Evolutionary conservation across 2,329 filamentous ascomycete genomes (phyloP).

Genomic region (Plectosphaerella sp.): DNA sequence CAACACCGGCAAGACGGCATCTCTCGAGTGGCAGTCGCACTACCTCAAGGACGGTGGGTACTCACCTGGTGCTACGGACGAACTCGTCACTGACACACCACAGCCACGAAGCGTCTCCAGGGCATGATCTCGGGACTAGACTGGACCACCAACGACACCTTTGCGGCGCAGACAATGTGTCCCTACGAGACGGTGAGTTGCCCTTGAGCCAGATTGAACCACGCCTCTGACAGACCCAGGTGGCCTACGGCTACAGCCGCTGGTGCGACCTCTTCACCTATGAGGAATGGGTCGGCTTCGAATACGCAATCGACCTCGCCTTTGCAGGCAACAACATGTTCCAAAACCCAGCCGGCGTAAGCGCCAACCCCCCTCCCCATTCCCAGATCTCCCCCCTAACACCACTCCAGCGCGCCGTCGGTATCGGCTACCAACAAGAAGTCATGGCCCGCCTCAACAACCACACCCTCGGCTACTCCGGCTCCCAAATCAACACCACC

Average conservation of each 20-base stretch:
- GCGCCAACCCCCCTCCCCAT: conserved; percentile 13
- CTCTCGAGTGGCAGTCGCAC: conserved; percentile 52
- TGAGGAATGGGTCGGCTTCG: conserved; percentile 68
- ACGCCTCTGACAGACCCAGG: conserved; percentile 19
- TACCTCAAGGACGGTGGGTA: conserved; percentile 57
- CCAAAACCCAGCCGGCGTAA: conserved; percentile 57
- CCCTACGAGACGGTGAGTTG: conserved; percentile 63
- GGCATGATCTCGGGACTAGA: conserved; percentile 51
- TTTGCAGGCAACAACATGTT: conserved; percentile 61
- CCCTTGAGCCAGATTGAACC: background rate
- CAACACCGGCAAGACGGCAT: conserved; percentile 47
- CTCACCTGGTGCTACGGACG: background rate
- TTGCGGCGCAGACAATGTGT: conserved; percentile 67
- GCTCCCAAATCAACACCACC: conserved; percentile 63
- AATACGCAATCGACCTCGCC: conserved; percentile 64
- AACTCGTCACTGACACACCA: background rate
- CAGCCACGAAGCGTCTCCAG: conserved; percentile 56
- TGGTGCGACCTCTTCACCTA: conserved; percentile 75
- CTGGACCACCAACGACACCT: conserved; percentile 61
- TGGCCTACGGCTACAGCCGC: conserved; percentile 69
- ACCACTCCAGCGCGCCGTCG: conserved; percentile 54
- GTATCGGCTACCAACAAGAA: conserved; percentile 70
- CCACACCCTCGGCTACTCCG: conserved; percentile 55
- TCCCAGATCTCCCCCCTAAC: conserved; percentile 36
- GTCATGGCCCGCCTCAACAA: conserved; percentile 66